Evolutionary conservation across 2,329 filamentous ascomycete genomes (phyloP).

Genomic region (Fusarium brachygibbosum): DNA sequence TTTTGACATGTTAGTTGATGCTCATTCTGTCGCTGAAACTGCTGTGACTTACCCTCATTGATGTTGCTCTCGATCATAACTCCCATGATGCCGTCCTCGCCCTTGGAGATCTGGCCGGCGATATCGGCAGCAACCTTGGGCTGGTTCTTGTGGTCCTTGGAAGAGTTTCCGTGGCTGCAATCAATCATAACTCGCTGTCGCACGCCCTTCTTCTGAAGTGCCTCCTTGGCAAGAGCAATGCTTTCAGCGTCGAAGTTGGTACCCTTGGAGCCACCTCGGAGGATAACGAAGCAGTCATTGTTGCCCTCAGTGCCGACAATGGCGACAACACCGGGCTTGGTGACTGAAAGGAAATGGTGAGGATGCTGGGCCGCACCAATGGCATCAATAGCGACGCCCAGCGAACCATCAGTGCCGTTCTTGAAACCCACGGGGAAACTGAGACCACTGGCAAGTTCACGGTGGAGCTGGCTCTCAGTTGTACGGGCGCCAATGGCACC

Average conservation of each 20-base stretch:
- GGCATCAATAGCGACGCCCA: conserved; percentile 92
- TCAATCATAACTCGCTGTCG: conserved; percentile 92
- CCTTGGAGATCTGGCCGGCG: conserved; percentile 85
- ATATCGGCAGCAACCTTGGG: conserved; percentile 88
- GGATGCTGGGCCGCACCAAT: conserved; percentile 93
- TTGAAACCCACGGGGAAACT: conserved; percentile 99
- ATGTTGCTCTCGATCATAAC: conserved; percentile 99
- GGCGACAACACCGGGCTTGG: conserved; percentile 93
- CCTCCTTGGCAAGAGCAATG: conserved; percentile 85
- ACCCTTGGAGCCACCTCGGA: conserved; percentile 91
- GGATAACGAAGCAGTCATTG: conserved; percentile 96
- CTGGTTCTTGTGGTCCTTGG: conserved; percentile 98
- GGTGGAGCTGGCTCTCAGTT: conserved; percentile 94
- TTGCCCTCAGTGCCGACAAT: conserved; percentile 96
- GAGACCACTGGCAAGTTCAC: conserved; percentile 91
- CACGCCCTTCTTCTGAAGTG: conserved; percentile 80
- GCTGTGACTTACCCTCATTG: conserved; percentile 78
- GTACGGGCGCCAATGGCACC: conserved; percentile 96
- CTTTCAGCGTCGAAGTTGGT: conserved; percentile 93
- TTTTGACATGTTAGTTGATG: conserved; percentile 46
- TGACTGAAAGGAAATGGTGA: conserved; percentile 97
- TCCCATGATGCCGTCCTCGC: conserved; percentile 91
- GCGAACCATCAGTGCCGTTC: conserved; percentile 94
- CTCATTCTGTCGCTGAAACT: not conserved
- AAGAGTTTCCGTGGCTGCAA: conserved; percentile 96